phyloP scores from a whole-genome alignment of 208 protist genomes.

The Lotmaria passim region DNA sequence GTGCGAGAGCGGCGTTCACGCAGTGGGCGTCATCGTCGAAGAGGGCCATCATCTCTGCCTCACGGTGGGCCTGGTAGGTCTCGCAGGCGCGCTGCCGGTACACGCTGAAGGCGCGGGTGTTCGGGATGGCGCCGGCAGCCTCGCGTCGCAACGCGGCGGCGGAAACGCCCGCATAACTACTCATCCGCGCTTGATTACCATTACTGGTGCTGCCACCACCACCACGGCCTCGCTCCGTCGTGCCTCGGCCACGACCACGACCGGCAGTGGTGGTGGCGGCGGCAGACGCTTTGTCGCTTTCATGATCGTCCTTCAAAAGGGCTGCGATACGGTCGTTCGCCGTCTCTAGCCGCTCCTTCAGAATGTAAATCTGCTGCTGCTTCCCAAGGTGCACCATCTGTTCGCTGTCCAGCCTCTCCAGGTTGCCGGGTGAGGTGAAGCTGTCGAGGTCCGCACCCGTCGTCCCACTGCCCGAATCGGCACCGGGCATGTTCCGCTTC shows the following conservation, averaged over 20 bases:
- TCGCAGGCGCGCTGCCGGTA: slow-evolving; percentile 12
- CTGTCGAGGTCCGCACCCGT: background rate
- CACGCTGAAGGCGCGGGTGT: background rate
- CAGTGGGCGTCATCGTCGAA: slow-evolving; percentile 44
- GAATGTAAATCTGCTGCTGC: slow-evolving; percentile 86
- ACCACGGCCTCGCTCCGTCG: background rate
- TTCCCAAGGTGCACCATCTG: slow-evolving; percentile 64
- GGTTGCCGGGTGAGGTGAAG: slow-evolving; percentile 3
- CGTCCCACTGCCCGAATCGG: background rate
- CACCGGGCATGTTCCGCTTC: slow-evolving; percentile 24
- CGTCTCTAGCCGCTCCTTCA: slow-evolving; percentile 78
- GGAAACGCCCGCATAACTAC: background rate
- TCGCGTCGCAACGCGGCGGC: background rate
- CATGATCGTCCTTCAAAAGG: slow-evolving; percentile 25
- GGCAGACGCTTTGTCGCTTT: background rate
- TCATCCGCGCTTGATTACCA: background rate
- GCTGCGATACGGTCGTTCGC: slow-evolving; percentile 59
- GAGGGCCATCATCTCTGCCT: slow-evolving; percentile 35
- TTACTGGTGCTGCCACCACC: background rate
- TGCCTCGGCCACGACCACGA: slow-evolving; percentile 2
- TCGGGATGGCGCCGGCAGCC: background rate
- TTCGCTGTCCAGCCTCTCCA: slow-evolving; percentile 41
- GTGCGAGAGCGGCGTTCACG: slow-evolving; percentile 1
- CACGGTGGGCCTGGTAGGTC: slow-evolving; percentile 16
- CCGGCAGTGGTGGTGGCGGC: background rate